Base-by-base conservation (phyloP, 2,329 filamentous ascomycete species). In the Pseudopyrenochaeta lycopersici region DNA sequence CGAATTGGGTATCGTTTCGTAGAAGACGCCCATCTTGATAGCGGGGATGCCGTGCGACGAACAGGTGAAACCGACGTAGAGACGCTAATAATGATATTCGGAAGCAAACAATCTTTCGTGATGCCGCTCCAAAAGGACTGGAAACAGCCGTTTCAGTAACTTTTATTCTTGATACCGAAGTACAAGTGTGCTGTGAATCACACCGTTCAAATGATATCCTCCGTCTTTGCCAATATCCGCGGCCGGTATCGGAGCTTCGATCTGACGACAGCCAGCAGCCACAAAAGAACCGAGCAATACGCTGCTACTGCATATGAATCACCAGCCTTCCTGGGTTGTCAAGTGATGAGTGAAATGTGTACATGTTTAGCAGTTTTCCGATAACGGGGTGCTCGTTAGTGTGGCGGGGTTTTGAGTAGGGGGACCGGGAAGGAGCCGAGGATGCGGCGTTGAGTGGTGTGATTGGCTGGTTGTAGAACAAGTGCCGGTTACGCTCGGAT, bases 1-100 rank as follows among this genome's bases (percentile, higher is more conserved):
- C 38, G 68, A 71, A 27, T 70, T 44, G 0, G 77, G 77, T 11
- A 80, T 79, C 14, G 69, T 72, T 62, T 80, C 77, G 67, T 78
- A 78, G 68, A 74, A 80, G 57, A 72, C 71, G 35, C 76, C 78
- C 78, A 80, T 80, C 17, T 67, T 48, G 39, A 7, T 58, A 17
- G 17, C 29, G 41, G 23, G 23, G 23, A 27, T 27, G 17, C 17
- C 12, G n/a, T 17, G 4, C 12, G n/a, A 36, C n/a, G 9, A n/a
- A 9, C n/a, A 9, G 14, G 4, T 36, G 17, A 2, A 2, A 2
- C 41, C 9, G 35, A 23, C n/a, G n/a, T n/a, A n/a, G 4, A 17
- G 17, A 30, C 30, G 27, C 12, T 17, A 15, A 17, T 32, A 14
- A 43, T 4, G 20, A 17, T 4, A 17, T 39, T 21, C 9, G 4